Conservation (phyloP, 192 early-diverging fungal genomes). For the Chytriomyces sp. region DNA sequence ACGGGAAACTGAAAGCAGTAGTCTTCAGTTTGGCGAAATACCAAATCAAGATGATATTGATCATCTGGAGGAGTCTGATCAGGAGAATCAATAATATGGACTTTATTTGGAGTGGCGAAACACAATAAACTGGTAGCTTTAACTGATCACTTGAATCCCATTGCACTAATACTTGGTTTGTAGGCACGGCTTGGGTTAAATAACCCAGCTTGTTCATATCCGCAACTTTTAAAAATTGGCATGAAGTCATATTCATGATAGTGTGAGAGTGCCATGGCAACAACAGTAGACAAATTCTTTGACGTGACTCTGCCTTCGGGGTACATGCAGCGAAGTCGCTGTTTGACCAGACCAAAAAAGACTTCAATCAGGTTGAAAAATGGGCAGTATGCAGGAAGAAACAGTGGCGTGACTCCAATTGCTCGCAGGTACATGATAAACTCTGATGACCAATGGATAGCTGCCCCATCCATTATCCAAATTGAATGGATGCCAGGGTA, state of each 20-base stretch:
- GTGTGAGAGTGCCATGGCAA: neutral
- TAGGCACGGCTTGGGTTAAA: neutral
- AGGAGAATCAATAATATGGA: neutral
- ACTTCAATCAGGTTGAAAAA: constrained; percentile 45
- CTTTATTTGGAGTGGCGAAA: neutral
- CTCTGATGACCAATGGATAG: constrained; percentile 26
- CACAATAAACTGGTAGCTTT: neutral
- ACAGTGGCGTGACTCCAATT: constrained; percentile 18
- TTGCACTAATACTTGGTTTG: neutral
- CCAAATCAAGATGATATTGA: neutral
- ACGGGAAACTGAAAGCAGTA: neutral
- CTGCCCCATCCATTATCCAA: constrained; percentile 39
- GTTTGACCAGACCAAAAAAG: constrained; percentile 38
- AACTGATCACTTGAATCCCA: neutral
- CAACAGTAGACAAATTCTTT: neutral
- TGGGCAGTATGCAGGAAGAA: constrained; percentile 39
- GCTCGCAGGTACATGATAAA: constrained; percentile 16
- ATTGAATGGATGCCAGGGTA: constrained; percentile 30
- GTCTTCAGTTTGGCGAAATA: neutral
- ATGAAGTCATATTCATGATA: neutral
- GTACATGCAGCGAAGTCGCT: neutral
- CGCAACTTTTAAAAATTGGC: constrained; percentile 9
- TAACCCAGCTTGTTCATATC: neutral
- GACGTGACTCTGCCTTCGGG: neutral
- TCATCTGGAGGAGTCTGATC: neutral